Evolutionary conservation across 106 monocot species (phyloP).

Genomic region (Dactylorhiza incarnata): DNA sequence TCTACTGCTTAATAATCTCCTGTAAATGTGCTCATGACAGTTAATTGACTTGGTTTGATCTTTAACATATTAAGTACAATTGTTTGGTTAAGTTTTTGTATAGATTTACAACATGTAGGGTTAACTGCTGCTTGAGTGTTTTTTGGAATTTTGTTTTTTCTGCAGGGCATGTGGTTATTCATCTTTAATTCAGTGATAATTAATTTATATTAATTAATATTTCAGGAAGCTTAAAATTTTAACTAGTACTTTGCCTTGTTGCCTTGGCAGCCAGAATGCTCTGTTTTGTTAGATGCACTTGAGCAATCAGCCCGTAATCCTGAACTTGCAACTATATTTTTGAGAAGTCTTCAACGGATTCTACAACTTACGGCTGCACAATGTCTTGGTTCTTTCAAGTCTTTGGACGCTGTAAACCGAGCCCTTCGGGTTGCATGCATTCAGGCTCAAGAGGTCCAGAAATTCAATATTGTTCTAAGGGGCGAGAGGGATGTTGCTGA

Average conservation of each 20-base stretch:
- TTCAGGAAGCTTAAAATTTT: not conserved
- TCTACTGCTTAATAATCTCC: no score
- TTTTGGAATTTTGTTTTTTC: not conserved
- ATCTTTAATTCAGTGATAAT: not conserved
- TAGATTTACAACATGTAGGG: not conserved
- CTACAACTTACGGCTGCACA: slow-evolving; percentile 63
- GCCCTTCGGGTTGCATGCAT: slow-evolving; percentile 79
- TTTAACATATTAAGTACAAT: not conserved
- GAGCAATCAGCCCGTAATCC: slow-evolving; percentile 73
- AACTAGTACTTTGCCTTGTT: slow-evolving; percentile 8
- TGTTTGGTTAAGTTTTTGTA: not conserved
- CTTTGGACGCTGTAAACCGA: slow-evolving; percentile 51
- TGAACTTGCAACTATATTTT: slow-evolving; percentile 50
- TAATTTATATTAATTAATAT: not conserved
- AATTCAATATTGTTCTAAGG: slow-evolving; percentile 10
- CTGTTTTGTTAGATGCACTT: slow-evolving; percentile 57
- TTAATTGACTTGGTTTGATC: not conserved
- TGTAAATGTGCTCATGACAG: not conserved
- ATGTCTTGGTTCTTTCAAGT: slow-evolving; percentile 59
- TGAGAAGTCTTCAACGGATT: slow-evolving; percentile 67
- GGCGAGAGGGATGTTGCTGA: slow-evolving; percentile 13
- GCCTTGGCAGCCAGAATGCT: slow-evolving; percentile 85
- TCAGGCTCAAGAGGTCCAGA: slow-evolving; percentile 55
- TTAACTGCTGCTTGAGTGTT: not conserved
- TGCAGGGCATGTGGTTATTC: not conserved